Evolutionary conservation across 1,284 basidiomycete genomes (phyloP), one percentile per base, ranked within the genome.

Genomic region (Grifola frondosa): DNA sequence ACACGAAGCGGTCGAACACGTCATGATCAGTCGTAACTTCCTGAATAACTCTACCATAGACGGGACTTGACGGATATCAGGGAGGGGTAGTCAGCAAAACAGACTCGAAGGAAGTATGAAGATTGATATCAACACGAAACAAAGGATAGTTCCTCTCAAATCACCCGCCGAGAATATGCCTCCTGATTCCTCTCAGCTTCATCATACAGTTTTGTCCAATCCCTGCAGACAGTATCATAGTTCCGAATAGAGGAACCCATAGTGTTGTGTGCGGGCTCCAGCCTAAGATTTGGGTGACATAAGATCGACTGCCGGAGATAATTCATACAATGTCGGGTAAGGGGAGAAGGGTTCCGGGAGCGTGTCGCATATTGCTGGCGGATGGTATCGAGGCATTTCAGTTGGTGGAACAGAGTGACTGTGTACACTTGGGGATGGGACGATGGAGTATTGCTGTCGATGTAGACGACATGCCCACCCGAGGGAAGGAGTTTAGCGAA

Each of bases 371-470:
- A 29, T 16, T 37, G 13, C 12, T 42, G 46, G 23, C 53, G 46
- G 25, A 56, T n/a, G 40, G 51, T 43, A 43, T 53, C 40, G 23
- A 56, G 51, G 31, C 53, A 56, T 5, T 51, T 48, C 3, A 56
- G 42, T 30, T 56, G 51, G 40, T 56, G 53, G 34, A 56, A 49
- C 38, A 56, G 37, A 8, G 46, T 46, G 30, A 53, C 42, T 9
- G 51, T 52, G 46, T 50, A 56, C 4, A 49, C 46, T 29, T 44
- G 44, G 7, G 16, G 13, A 21, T 40, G 30, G 24, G 42, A 42
- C n/a, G n/a, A n/a, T n/a, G n/a, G n/a, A n/a, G n/a, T n/a, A n/a
- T n/a, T n/a, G n/a, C n/a, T n/a, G n/a, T n/a, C n/a, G n/a, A n/a
- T n/a, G n/a, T n/a, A n/a, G n/a, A n/a, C n/a, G n/a, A n/a, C n/a